These are phyloP conservation scores for Chlamydomonas reinhardtii DNA, from an alignment of 163 green algal species.

Conservation along the genomic window DNA sequence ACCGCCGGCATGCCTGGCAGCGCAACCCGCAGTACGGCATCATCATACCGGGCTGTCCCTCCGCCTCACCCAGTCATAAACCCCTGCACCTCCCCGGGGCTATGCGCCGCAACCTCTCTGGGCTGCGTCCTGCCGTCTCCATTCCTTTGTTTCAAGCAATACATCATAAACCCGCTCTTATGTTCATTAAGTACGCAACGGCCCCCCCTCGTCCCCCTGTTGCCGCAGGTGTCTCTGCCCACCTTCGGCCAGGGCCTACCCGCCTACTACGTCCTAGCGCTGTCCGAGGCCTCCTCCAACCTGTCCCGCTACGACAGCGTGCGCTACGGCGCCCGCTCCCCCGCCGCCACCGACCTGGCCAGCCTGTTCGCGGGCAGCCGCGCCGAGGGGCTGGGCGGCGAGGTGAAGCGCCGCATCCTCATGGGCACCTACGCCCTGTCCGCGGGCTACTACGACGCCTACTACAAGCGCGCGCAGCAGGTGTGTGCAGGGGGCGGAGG, in stretches of 20 bases:
- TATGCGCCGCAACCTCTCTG: no score
- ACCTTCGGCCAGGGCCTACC: conserved; percentile 87
- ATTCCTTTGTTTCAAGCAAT: no score
- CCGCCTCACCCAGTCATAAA: no score
- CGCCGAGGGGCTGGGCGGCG: conserved; percentile 75
- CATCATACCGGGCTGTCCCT: no score
- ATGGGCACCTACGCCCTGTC: conserved; percentile 98
- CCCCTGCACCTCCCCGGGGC: no score
- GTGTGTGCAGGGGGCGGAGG: conserved; percentile 50
- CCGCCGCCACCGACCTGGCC: conserved; percentile 62
- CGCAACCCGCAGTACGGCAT: no score
- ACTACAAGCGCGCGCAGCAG: conserved; percentile 96
- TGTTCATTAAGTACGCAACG: no score
- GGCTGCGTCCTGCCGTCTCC: no score
- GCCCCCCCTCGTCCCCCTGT: not conserved
- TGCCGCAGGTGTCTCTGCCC: conserved; percentile 83
- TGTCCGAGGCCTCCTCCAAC: conserved; percentile 95
- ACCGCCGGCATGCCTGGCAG: no score
- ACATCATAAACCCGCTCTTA: no score
- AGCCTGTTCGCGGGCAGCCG: conserved; percentile 77
- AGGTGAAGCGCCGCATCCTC: conserved; percentile 97
- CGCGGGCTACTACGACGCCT: conserved; percentile 96
- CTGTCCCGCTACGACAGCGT: conserved; percentile 96
- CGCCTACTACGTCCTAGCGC: conserved; percentile 98
- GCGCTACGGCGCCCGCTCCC: conserved; percentile 80